Evolutionary conservation across 805 yeast species (phyloP), one percentile per base, ranked within the genome.

Genomic region (Saturnispora ahearnii): DNA sequence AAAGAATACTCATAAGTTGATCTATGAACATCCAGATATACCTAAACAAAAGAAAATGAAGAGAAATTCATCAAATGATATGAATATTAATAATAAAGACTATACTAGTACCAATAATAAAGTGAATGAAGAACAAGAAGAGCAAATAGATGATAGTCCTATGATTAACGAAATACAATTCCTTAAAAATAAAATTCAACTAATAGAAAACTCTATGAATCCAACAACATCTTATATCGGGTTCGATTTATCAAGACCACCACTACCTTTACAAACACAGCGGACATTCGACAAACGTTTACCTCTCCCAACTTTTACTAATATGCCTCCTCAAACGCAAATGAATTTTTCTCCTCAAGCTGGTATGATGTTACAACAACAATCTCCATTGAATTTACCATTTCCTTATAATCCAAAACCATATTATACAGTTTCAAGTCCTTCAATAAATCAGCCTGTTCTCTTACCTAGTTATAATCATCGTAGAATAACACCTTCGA

Each of bases 181-280:
- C 13, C 57, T 75, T 38, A 68, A 69, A 44, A 68, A 69, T 9
- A 72, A 73, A 50, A 71, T 75, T 37, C 70, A 66, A 47, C 72
- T 72, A 54, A 66, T 75, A 4, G 80, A 75, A 55, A 72, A 73
- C 0, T 68, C 75, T 0, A 65, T 71, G 12, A 18, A 36, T 22
- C 15, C 40, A 18, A 22, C 40, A 18, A 36, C 40, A 12, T 10
- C 40, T 18, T 22, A 22, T 0, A 33, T 18, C 8, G 15, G 18
- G 10, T n/a, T 10, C 8, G 18, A 21, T 36, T 18, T 22, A 3
- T 5, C 40, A 11, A 32, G 13, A 11, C 6, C 34, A 32, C 15
- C 34, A 5, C 40, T 26, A 36, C 10, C 40, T 8, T 36, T 36
- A 12, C 40, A 36, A 13, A 13, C 40, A 18, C 40, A 36, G 12